Evolutionary conservation across 2,329 filamentous ascomycete species (phyloP), one percentile per base, ranked within the genome.

Genomic region (Fusarium paranaense): DNA sequence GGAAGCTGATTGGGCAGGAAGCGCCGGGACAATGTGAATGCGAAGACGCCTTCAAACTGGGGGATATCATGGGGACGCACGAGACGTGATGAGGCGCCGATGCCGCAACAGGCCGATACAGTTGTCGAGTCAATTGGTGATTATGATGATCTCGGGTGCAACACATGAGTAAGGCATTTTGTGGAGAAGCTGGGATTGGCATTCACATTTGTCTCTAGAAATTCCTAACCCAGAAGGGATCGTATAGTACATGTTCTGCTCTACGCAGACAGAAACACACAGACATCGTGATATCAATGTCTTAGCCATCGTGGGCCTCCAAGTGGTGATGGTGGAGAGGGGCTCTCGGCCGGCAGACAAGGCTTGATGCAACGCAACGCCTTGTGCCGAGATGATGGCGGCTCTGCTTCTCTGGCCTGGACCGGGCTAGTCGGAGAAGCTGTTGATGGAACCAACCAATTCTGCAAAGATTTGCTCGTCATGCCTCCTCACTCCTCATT

Each of bases 61-160:
- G 62, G 54, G 38, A 59, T 10, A n/a, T 27, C 50, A 45, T 64
- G 37, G 50, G 33, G 50, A 64, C 27, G 45, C 58, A 61, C 20
- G 57, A 57, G 56, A 30, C 56, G 22, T 64, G 38, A 16, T 16
- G 47, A 66, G 54, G 25, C 30, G 57, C 64, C 64, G 64, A 75
- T 75, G 73, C 73, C 73, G 73, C 72, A 74, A 70, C 72, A 74
- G 72, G 72, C 72, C 72, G 58, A 72, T 64, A 72, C 64, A 45
- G 61, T 50, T 10, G 61, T 69, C 69, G 65, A 54, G 27, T 54
- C 50, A 72, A 74, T 74, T 72, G 69, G 72, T 47, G 47, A 71
- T 6, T 3, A 40, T 40, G 37, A 50, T 11, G 11, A 47, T 10
- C n/a, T 37, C 25, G 50, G n/a, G 50, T 63, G 37, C 35, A 67